Evolutionary conservation across 176 grass and related monocot genomes (phyloP).

Genomic region (Ensete glaucum): DNA sequence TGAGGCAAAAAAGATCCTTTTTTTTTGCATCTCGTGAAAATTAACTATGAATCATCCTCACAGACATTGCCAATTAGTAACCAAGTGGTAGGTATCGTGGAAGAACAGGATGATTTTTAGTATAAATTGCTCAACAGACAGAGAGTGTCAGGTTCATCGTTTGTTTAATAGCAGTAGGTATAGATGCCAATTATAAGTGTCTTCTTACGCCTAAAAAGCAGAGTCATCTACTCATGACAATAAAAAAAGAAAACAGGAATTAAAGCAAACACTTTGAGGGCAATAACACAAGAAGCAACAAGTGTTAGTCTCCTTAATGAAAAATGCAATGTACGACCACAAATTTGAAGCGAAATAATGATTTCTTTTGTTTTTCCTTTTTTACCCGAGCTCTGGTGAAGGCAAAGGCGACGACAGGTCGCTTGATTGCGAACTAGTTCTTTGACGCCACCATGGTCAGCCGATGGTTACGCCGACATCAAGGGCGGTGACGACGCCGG

Average conservation of each 20-base stretch:
- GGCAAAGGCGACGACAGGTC: constrained; percentile 69
- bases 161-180: too few relatives aligned
- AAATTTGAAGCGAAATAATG: not conserved
- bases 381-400: constrained; percentile 96
- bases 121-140: too few relatives aligned
- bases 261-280: not conserved
- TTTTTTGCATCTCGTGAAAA: too few relatives aligned
- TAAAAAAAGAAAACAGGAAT: too few relatives aligned
- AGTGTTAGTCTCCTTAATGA: not conserved
- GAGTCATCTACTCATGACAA: not conserved
- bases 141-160: too few relatives aligned
- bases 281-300: not conserved
- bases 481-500: constrained; percentile 69
- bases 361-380: not conserved
- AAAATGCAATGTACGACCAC: not conserved
- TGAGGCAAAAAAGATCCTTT: not conserved
- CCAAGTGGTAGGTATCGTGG: not conserved
- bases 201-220: too few relatives aligned
- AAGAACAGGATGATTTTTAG: too few relatives aligned
- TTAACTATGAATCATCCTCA: too few relatives aligned
- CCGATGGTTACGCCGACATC: constrained; percentile 11
- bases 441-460: constrained; percentile 76
- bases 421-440: constrained; percentile 62
- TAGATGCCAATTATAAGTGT: too few relatives aligned
- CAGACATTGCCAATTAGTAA: too few relatives aligned